A percentile compares a stretch with the other conserved stretches of the same genome.
Evolutionary conservation across 176 grass and related monocot species (phyloP).

Genomic region (Ampelocalamus luodianensis): DNA sequence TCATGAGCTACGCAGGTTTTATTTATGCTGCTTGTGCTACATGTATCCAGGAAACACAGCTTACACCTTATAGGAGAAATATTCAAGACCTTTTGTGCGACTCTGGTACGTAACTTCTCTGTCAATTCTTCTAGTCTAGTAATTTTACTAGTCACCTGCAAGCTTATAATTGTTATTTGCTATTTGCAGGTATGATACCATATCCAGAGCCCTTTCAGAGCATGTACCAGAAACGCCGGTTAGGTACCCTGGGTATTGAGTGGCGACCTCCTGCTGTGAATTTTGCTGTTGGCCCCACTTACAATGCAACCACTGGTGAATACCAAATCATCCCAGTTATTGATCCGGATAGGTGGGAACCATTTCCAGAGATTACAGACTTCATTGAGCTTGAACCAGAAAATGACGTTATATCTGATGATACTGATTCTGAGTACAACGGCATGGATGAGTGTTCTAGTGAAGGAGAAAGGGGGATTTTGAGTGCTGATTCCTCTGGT

Average conservation of each 20-base stretch:
- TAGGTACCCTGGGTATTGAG: constrained; percentile 85
- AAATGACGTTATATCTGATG: constrained; percentile 84
- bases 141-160: constrained; percentile 28
- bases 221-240: constrained; percentile 86
- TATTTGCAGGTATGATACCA: constrained; percentile 88
- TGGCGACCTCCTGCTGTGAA: constrained; percentile 86
- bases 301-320: constrained; percentile 88
- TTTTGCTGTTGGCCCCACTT: constrained; percentile 91
- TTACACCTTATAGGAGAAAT: constrained; percentile 89
- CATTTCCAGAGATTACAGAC: constrained; percentile 83
- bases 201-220: constrained; percentile 94
- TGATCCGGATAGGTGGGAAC: constrained; percentile 93
- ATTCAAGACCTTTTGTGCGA: constrained; percentile 94
- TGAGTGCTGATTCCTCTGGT: constrained; percentile 62
- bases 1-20: constrained; percentile 15
- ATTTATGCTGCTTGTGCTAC: constrained; percentile 36
- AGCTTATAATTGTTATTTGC: constrained; percentile 30
- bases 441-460: constrained; percentile 79
- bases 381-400: constrained; percentile 82
- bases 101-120: constrained; percentile 63
- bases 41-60: constrained; percentile 84
- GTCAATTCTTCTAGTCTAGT: neutral
- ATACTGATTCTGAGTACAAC: constrained; percentile 97
- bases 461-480: constrained; percentile 69
- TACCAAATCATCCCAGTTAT: constrained; percentile 87